Percentiles rank a stretch among this genome's conserved stretches.
These are phyloP conservation scores for Capsella bursapastoris DNA, from an alignment of 345 rosid species.

Conservation along the genomic window DNA sequence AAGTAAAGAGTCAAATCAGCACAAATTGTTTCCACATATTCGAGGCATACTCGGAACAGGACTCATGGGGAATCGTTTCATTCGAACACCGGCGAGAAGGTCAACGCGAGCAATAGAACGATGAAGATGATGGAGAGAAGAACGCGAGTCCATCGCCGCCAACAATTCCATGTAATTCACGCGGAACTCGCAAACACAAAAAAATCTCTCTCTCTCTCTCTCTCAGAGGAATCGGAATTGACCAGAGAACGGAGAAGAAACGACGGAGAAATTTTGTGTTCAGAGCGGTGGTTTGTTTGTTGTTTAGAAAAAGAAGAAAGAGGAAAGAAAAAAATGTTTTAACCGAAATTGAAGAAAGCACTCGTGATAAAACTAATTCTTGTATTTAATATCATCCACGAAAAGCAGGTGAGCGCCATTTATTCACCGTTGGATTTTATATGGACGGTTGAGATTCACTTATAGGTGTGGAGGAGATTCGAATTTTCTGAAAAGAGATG, in stretches of 20 bases:
- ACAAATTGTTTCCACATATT: constrained; percentile 50
- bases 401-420: neutral
- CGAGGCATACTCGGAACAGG: constrained; percentile 60
- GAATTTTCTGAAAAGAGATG: constrained; percentile 18
- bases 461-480: constrained; percentile 37
- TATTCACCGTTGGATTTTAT: constrained; percentile 25
- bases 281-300: constrained; percentile 14
- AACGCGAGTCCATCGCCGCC: constrained; percentile 61
- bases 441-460: constrained; percentile 19
- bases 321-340: neutral
- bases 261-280: constrained; percentile 35
- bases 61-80: constrained; percentile 49
- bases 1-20: constrained; percentile 20
- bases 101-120: constrained; percentile 53
- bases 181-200: constrained; percentile 20
- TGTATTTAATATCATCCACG: constrained; percentile 26
- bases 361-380: neutral
- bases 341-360: constrained; percentile 34
- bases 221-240: constrained; percentile 6
- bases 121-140: constrained; percentile 46
- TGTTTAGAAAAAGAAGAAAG: neutral
- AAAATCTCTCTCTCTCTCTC: neutral
- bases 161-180: constrained; percentile 55
- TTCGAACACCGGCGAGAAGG: constrained; percentile 54
- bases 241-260: constrained; percentile 28